These are phyloP conservation scores for Mycena latifolia DNA, from an alignment of 768 basidiomycete genomes.

Conservation along the genomic window DNA sequence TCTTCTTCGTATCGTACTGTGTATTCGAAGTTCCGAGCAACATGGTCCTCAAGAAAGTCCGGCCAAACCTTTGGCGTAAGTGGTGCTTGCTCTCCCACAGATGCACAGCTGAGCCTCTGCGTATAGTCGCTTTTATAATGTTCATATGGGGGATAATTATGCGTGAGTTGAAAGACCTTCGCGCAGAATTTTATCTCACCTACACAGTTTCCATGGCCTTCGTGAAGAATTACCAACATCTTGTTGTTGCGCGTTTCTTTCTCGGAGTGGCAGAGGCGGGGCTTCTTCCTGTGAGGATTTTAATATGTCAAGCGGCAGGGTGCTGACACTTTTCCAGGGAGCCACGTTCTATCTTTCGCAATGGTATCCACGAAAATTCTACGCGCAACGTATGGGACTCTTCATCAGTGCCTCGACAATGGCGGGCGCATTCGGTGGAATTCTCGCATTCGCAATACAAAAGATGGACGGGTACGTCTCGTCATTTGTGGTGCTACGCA, in stretches of 20 bases:
- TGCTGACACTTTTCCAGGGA: slow-evolving; percentile 10
- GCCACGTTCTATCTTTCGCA: slow-evolving; percentile 21
- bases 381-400: slow-evolving; percentile 16
- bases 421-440: not conserved
- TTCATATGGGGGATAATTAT: slow-evolving; percentile 15
- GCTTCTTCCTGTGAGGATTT: slow-evolving; percentile 2
- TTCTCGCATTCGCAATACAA: not conserved
- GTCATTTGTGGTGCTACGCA: too few species aligned
- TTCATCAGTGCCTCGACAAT: slow-evolving; percentile 23
- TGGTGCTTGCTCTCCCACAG: not conserved
- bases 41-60: slow-evolving; percentile 23
- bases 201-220: slow-evolving; percentile 18
- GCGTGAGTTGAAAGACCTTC: not conserved
- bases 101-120: not conserved
- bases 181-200: not conserved
- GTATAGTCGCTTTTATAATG: slow-evolving; percentile 22
- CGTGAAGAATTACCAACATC: slow-evolving; percentile 11
- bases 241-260: slow-evolving; percentile 13
- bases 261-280: slow-evolving; percentile 16
- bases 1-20: slow-evolving; percentile 26
- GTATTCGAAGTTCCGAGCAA: slow-evolving; percentile 24
- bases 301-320: too few species aligned
- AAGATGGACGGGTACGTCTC: slow-evolving; percentile 14
- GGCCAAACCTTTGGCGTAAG: slow-evolving; percentile 23
- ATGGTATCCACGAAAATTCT: slow-evolving; percentile 16